These are phyloP conservation scores for Teratosphaeria destructans DNA, from an alignment of 2,329 filamentous ascomycete genomes.

Conservation along the genomic window DNA sequence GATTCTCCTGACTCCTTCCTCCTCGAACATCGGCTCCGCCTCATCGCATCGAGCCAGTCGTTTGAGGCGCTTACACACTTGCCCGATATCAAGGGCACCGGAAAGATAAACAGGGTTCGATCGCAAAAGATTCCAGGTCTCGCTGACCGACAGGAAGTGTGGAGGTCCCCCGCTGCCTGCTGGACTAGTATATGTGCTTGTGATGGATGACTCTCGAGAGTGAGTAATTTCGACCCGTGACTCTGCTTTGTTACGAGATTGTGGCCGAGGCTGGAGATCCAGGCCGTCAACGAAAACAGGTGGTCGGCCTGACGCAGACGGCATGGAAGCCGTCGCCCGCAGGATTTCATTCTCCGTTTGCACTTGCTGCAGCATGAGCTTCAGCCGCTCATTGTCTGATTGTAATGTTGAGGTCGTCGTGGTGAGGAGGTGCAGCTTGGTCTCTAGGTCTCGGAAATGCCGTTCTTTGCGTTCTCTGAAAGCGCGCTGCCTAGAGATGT, in stretches of 20 bases:
- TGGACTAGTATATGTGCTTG: conserved; percentile 4
- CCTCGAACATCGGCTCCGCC: conserved; percentile 75
- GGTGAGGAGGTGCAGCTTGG: conserved; percentile 69
- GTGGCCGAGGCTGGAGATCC: conserved; percentile 12
- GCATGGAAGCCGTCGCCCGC: conserved; percentile 57
- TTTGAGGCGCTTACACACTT: conserved; percentile 72
- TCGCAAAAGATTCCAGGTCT: conserved; percentile 86
- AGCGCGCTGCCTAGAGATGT: conserved; percentile 65
- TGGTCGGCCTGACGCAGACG: conserved; percentile 35
- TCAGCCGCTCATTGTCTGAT: conserved; percentile 78
- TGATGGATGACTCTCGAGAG: conserved; percentile 9
- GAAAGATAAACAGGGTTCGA: conserved; percentile 64
- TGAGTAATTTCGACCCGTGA: conserved; percentile 11
- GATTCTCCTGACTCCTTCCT: conserved; percentile 59
- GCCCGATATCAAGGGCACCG: conserved; percentile 69
- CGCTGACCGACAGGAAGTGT: conserved; percentile 57
- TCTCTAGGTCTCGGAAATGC: conserved; percentile 86
- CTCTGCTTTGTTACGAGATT: conserved; percentile 8
- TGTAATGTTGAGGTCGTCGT: conserved; percentile 60
- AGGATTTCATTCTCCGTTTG: conserved; percentile 89
- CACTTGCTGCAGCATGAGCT: conserved; percentile 70
- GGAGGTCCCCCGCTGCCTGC: conserved; percentile 31
- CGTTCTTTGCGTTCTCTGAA: conserved; percentile 94
- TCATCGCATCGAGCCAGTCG: conserved; percentile 70
- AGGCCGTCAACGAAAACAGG: conserved; percentile 26